Evolutionary conservation across 345 rosid genomes (phyloP).

Genomic region (Boechera stricta): DNA sequence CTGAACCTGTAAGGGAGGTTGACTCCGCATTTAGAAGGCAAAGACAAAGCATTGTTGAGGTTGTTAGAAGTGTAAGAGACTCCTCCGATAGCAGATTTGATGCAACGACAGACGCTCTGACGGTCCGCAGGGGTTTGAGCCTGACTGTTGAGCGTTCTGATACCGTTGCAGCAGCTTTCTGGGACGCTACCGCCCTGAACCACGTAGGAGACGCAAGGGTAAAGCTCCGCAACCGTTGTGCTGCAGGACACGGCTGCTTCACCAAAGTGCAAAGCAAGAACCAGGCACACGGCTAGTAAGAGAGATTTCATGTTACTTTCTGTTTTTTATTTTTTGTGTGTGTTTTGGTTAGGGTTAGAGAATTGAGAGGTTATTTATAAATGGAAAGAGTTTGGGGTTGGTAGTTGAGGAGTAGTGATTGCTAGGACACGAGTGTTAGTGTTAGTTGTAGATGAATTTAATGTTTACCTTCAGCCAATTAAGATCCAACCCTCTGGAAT

Average conservation of each 20-base stretch:
- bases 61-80: constrained; percentile 42
- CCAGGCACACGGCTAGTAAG: constrained; percentile 37
- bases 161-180: constrained; percentile 54
- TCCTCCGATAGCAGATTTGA: constrained; percentile 46
- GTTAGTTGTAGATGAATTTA: constrained; percentile 41
- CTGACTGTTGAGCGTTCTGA: constrained; percentile 43
- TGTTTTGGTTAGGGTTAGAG: constrained; percentile 20
- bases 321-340: background rate
- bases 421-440: constrained; percentile 18
- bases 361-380: constrained; percentile 25
- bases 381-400: background rate
- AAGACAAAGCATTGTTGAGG: constrained; percentile 37
- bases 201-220: constrained; percentile 45
- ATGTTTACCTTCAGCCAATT: constrained; percentile 30
- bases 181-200: constrained; percentile 42
- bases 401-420: constrained; percentile 39
- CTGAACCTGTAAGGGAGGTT: constrained; percentile 57
- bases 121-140: constrained; percentile 63
- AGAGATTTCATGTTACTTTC: constrained; percentile 32
- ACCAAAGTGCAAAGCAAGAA: constrained; percentile 35
- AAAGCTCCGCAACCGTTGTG: constrained; percentile 28
- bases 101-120: constrained; percentile 55
- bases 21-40: constrained; percentile 60
- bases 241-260: constrained; percentile 46
- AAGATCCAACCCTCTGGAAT: constrained; percentile 23